A percentile compares a stretch with the other conserved stretches of the same genome.
phyloP scores from a whole-genome alignment of 495 filamentous ascomycete species.

The Podospora pseudocomata region DNA sequence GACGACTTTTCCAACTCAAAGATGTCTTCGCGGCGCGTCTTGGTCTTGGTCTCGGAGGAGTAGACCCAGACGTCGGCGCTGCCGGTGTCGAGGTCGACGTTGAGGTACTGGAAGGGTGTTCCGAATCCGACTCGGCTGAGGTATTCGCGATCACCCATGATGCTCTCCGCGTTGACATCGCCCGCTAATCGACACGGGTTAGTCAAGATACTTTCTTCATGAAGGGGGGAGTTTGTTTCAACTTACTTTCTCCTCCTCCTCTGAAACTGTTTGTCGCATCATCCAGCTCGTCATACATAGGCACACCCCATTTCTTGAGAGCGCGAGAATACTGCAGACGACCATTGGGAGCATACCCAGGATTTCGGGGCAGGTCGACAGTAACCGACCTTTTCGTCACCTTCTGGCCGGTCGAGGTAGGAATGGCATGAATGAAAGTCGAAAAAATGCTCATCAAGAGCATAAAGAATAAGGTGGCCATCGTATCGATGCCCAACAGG shows the following conservation, averaged over 20 bases:
- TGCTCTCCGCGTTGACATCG: constrained; percentile 15
- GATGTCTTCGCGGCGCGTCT: constrained; percentile 6
- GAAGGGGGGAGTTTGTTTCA: not conserved
- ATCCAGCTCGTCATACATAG: constrained; percentile 10
- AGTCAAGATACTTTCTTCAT: not conserved
- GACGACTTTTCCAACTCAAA: constrained; percentile 54
- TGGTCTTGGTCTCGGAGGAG: constrained; percentile 20
- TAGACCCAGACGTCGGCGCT: constrained; percentile 59
- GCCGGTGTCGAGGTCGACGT: constrained; percentile 70
- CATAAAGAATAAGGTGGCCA: not conserved
- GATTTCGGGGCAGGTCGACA: constrained; percentile 20
- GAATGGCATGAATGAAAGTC: not conserved
- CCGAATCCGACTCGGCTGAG: constrained; percentile 63
- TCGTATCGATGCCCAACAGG: not conserved
- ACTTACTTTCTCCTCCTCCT: constrained; percentile 1
- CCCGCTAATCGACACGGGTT: constrained; percentile 10
- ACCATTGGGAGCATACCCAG: constrained; percentile 22
- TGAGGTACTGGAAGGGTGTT: constrained; percentile 62
- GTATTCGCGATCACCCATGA: constrained; percentile 55
- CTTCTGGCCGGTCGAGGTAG: not conserved
- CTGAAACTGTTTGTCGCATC: not conserved
- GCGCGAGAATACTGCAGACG: constrained; percentile 24
- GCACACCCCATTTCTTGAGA: constrained; percentile 23
- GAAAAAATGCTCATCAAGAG: not conserved
- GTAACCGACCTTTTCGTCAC: constrained; percentile 9